phyloP scores from a whole-genome alignment of 73 alveolate species.

The Urostyla sp. region DNA sequence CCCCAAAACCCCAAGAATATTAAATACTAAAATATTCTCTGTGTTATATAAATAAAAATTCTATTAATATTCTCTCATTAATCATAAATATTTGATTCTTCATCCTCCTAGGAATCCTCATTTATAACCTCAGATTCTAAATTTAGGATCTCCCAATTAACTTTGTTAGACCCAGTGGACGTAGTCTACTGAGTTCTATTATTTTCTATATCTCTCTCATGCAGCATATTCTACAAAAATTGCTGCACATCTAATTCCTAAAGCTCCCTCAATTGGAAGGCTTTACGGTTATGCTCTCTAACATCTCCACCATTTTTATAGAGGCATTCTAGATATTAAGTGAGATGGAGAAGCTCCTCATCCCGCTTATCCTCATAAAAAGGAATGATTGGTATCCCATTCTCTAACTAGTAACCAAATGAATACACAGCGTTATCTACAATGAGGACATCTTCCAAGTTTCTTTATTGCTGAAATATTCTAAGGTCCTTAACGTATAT shows the following conservation, averaged over 20 bases:
- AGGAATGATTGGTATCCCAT: conserved; percentile 93
- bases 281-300: conserved; percentile 35
- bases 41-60: too few species aligned
- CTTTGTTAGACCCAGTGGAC: not conserved
- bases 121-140: conserved; percentile 2
- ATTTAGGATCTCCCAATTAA: conserved; percentile 16
- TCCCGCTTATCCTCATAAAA: conserved; percentile 89
- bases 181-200: not conserved
- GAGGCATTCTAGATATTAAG: conserved; percentile 12
- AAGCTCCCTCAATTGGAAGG: conserved; percentile 29
- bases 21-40: not conserved
- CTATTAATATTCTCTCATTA: not conserved
- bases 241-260: conserved; percentile 28
- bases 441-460: conserved; percentile 75
- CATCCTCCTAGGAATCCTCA: conserved; percentile 38
- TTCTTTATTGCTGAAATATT: conserved; percentile 53
- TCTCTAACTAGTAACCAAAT: conserved; percentile 82
- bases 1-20: not conserved
- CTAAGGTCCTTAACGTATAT: conserved; percentile 75
- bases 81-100: conserved; percentile 21
- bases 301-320: conserved; percentile 21
- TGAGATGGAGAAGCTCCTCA: conserved; percentile 67
- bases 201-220: not conserved
- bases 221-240: conserved; percentile 6
- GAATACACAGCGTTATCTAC: conserved; percentile 91